Evolutionary conservation across 140 eudicot genomes (phyloP).

Genomic region (Ambrosia hybrid): DNA sequence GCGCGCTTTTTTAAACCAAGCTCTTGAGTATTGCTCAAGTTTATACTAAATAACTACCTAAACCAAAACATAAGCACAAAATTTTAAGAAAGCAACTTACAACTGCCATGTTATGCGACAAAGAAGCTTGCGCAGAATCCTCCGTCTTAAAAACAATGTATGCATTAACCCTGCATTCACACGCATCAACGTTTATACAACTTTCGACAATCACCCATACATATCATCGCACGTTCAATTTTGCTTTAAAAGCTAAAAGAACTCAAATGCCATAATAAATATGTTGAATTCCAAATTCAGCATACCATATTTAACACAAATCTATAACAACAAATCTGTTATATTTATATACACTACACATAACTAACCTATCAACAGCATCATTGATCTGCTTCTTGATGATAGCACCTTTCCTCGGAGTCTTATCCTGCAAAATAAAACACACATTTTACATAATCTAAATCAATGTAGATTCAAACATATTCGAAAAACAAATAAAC

Average conservation of each 20-base stretch:
- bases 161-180: slow-evolving; percentile 77
- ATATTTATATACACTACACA: neutral
- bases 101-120: slow-evolving; percentile 94
- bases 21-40: neutral
- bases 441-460: neutral
- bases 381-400: slow-evolving; percentile 73
- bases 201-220: too few relatives aligned
- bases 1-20: too few relatives aligned
- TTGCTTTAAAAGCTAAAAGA: too few relatives aligned
- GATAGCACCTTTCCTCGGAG: slow-evolving; percentile 87
- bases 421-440: slow-evolving; percentile 56
- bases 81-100: slow-evolving; percentile 42
- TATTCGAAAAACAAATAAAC: too few relatives aligned
- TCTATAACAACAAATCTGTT: neutral
- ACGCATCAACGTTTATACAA: slow-evolving; percentile 2
- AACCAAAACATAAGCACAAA: neutral
- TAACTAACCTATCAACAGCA: slow-evolving; percentile 71
- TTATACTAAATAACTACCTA: neutral
- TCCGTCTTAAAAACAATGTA: slow-evolving; percentile 76
- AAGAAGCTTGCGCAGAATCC: slow-evolving; percentile 81
- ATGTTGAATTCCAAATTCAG: neutral
- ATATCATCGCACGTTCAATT: too few relatives aligned
- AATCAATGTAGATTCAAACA: neutral
- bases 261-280: too few relatives aligned
- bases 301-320: slow-evolving; percentile 5